Conservation (phyloP, 2,329 filamentous ascomycete genomes). For the Camillea tinctor region DNA sequence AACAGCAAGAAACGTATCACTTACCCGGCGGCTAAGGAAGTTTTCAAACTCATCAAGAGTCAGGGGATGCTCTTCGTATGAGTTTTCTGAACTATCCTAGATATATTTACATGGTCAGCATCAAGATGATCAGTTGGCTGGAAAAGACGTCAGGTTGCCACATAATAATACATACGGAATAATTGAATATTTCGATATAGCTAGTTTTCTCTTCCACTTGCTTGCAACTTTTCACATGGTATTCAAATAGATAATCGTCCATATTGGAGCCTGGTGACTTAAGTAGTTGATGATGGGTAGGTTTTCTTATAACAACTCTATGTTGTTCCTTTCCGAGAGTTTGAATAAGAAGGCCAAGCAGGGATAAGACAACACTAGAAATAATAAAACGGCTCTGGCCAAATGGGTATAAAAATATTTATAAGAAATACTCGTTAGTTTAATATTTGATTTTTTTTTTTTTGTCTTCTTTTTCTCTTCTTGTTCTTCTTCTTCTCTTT, state of each 20-base stretch:
- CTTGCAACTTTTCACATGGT: conserved; percentile 47
- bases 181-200: conserved; percentile 60
- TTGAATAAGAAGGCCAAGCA: neutral
- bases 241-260: conserved; percentile 59
- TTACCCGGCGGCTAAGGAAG: conserved; percentile 50
- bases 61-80: conserved; percentile 50
- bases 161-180: conserved; percentile 44
- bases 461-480: neutral
- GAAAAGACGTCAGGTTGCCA: neutral
- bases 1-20: conserved; percentile 19
- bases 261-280: conserved; percentile 33
- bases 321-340: conserved; percentile 6
- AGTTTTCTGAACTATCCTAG: conserved; percentile 51
- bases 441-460: neutral
- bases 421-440: neutral
- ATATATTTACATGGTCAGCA: conserved; percentile 4
- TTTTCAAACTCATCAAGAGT: conserved; percentile 57
- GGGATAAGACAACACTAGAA: neutral
- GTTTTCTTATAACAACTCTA: too few relatives aligned
- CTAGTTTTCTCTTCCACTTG: conserved; percentile 51
- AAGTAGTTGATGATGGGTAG: too few relatives aligned
- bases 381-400: neutral
- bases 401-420: neutral
- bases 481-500: neutral
- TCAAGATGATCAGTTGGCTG: neutral